Percentiles rank a stretch among this genome's conserved stretches.
These are phyloP conservation scores for Scleroderma citrinum DNA, from an alignment of 768 basidiomycete species.

Conservation along the genomic window DNA sequence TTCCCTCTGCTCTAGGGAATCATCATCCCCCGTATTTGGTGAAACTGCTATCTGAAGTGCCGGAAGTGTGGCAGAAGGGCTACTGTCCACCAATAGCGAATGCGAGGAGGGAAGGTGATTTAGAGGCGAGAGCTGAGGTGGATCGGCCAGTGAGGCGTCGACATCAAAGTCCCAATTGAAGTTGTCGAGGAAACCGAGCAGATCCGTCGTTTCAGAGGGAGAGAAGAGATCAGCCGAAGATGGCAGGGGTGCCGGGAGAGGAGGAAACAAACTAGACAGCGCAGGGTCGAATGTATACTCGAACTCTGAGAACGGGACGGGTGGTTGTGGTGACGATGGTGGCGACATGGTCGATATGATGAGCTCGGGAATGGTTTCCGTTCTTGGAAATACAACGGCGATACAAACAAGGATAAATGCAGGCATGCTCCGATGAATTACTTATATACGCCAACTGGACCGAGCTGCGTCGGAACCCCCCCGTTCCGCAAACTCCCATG, in stretches of 20 bases:
- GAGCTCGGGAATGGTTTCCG: neutral
- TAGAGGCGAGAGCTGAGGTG: conserved; percentile 4
- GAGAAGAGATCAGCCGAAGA: conserved; percentile 77
- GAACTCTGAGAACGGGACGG: conserved; percentile 61
- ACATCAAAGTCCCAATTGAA: conserved; percentile 62
- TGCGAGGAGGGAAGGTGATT: neutral
- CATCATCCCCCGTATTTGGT: conserved; percentile 3
- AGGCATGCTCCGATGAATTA: conserved; percentile 23
- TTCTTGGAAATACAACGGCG: conserved; percentile 5
- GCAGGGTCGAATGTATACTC: conserved; percentile 67
- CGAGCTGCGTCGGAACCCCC: conserved; percentile 25
- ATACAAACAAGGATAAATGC: conserved; percentile 24
- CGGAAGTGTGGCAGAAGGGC: conserved; percentile 1
- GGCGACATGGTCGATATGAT: conserved; percentile 21
- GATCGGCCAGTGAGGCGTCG: conserved; percentile 24
- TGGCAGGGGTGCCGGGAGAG: conserved; percentile 56
- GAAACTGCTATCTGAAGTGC: neutral
- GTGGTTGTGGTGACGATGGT: conserved; percentile 36
- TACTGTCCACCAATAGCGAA: neutral
- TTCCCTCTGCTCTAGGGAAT: conserved; percentile 6
- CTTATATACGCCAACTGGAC: conserved; percentile 22
- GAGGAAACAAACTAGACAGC: conserved; percentile 48
- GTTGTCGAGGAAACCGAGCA: conserved; percentile 79
- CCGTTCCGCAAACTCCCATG: conserved; percentile 50
- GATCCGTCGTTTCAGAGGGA: conserved; percentile 67